Percentiles rank a stretch among this genome's conserved stretches.
Evolutionary conservation across 192 early-diverging fungal genomes (phyloP).

Genomic region (Funneliformis geosporum): DNA sequence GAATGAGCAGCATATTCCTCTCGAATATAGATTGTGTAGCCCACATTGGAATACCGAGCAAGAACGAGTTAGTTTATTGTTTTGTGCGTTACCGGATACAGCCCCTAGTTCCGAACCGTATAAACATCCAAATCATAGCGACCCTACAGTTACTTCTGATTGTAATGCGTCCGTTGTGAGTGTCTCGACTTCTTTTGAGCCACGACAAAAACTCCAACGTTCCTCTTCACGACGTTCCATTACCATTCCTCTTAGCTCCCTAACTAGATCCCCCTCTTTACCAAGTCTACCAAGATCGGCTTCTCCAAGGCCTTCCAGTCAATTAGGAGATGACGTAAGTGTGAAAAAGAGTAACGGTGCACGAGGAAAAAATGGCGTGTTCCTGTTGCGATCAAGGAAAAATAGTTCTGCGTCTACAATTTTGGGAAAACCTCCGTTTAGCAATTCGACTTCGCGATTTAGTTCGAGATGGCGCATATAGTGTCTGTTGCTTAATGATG

Average conservation of each 20-base stretch:
- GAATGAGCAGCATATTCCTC: conserved; percentile 50
- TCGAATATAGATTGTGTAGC: conserved; percentile 73
- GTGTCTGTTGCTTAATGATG: not conserved
- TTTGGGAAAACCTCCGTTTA: conserved; percentile 12
- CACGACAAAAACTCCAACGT: conserved; percentile 13
- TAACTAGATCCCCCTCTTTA: conserved; percentile 24
- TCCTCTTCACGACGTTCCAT: conserved; percentile 11
- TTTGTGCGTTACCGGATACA: conserved; percentile 61
- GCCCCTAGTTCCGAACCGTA: conserved; percentile 45
- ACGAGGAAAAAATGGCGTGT: not conserved
- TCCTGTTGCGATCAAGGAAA: conserved; percentile 24
- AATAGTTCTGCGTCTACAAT: conserved; percentile 19
- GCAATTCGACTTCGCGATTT: not conserved
- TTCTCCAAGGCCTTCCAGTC: not conserved
- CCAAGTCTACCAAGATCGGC: conserved; percentile 19
- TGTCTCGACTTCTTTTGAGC: not conserved
- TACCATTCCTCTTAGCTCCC: conserved; percentile 25
- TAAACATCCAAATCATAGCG: not conserved
- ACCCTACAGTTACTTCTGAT: not conserved
- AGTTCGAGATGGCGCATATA: conserved; percentile 15
- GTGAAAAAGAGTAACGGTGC: conserved; percentile 9
- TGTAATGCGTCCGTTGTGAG: not conserved
- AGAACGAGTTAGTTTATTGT: conserved; percentile 65
- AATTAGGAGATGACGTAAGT: not conserved
- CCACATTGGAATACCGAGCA: conserved; percentile 77